Evolutionary conservation across 1,284 basidiomycete species (phyloP).

Genomic region (Cutaneotrichosporon mucoides): DNA sequence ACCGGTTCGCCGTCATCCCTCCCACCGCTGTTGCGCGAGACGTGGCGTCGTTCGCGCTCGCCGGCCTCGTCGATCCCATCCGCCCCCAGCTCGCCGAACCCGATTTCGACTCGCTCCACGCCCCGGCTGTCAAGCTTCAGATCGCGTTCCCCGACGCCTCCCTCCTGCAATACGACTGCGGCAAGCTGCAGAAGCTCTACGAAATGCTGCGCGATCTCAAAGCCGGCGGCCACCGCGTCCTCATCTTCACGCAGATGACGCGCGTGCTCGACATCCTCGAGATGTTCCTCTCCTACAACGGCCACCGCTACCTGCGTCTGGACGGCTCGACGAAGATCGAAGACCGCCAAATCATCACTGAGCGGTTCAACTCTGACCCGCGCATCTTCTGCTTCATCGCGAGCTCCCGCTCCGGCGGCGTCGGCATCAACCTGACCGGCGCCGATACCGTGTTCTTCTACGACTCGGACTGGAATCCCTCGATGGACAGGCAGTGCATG

Average conservation of each 20-base stretch:
- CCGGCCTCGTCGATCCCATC: slow-evolving; percentile 32
- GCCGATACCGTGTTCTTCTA: slow-evolving; percentile 90
- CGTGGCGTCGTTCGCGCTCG: slow-evolving; percentile 54
- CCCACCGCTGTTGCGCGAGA: slow-evolving; percentile 74
- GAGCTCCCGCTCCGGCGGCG: slow-evolving; percentile 86
- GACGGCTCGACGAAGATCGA: slow-evolving; percentile 96
- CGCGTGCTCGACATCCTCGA: slow-evolving; percentile 90
- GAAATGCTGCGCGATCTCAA: slow-evolving; percentile 77
- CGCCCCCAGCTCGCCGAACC: slow-evolving; percentile 40
- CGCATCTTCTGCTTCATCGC: slow-evolving; percentile 91
- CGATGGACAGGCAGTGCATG: slow-evolving; percentile 96
- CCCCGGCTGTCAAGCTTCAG: slow-evolving; percentile 76
- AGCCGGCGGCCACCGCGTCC: slow-evolving; percentile 76
- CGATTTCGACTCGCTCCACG: slow-evolving; percentile 65
- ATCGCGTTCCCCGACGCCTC: slow-evolving; percentile 91
- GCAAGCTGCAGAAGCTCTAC: slow-evolving; percentile 84
- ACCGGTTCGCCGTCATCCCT: slow-evolving; percentile 78
- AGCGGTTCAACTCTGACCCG: slow-evolving; percentile 92
- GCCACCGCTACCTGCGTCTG: slow-evolving; percentile 85
- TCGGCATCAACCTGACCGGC: slow-evolving; percentile 95
- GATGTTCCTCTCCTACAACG: slow-evolving; percentile 86
- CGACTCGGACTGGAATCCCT: slow-evolving; percentile 96
- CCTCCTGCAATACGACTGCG: slow-evolving; percentile 92
- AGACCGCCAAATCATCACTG: slow-evolving; percentile 90
- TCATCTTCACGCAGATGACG: slow-evolving; percentile 99